A percentile compares a stretch with the other conserved stretches of the same genome.
Conservation (phyloP, 257 asterid species). For the Gardenia jasminoides region DNA sequence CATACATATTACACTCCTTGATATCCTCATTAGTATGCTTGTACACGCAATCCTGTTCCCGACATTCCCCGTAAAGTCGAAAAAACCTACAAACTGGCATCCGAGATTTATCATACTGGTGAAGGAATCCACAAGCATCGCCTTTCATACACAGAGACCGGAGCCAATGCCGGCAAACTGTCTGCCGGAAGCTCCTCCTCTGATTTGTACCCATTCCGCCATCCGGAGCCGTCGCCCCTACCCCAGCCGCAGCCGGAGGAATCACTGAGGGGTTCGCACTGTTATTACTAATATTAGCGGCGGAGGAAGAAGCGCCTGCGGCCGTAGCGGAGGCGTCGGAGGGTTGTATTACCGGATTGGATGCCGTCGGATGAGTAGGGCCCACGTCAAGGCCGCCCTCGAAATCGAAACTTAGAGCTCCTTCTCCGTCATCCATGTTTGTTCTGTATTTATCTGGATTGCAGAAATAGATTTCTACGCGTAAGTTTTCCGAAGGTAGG, state of each 20-base stretch:
- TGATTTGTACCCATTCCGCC: conserved; percentile 29
- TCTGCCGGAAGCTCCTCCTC: conserved; percentile 81
- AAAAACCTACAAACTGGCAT: conserved; percentile 91
- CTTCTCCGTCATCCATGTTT: conserved; percentile 88
- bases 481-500: not conserved
- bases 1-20: conserved; percentile 93
- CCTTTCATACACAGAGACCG: conserved; percentile 89
- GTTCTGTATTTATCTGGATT: not conserved
- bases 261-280: conserved; percentile 14
- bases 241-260: conserved; percentile 36
- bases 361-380: conserved; percentile 76
- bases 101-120: conserved; percentile 84
- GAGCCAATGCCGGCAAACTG: conserved; percentile 91
- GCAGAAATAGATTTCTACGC: not conserved
- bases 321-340: conserved; percentile 34
- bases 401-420: conserved; percentile 85
- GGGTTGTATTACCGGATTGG: conserved; percentile 63
- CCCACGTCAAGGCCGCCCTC: conserved; percentile 83
- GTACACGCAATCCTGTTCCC: conserved; percentile 94
- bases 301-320: conserved; percentile 23
- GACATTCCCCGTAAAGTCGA: conserved; percentile 78
- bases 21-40: conserved; percentile 93
- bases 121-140: conserved; percentile 87
- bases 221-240: conserved; percentile 24
- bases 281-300: conserved; percentile 26